Evolutionary conservation across 257 asterid species (phyloP), one percentile per base, ranked within the genome.

Genomic region (Lycium ferocissimum): DNA sequence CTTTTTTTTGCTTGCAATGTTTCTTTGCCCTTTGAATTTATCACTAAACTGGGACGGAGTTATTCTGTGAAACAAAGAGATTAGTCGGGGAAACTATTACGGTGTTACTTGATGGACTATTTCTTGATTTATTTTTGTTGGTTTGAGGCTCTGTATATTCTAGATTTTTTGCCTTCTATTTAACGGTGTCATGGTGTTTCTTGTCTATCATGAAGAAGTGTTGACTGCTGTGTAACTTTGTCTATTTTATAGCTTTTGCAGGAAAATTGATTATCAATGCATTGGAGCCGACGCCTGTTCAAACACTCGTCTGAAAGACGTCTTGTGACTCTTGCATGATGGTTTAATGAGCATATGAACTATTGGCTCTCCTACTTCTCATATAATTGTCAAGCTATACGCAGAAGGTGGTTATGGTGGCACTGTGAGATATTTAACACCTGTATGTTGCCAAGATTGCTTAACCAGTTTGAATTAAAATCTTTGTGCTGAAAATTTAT

Each of bases 251-350:
- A n/a, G 33, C 9, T 45, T 0, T 9, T 72, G 18, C 80, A 72
- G 80, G 80, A 72, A 43, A n/a, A 5, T 45, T 45, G 57, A 40
- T n/a, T 43, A 45, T 72, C 35, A 72, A 10, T 72, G 80, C 80
- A 72, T 43, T 10, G 58, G 35, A 72, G 57, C 58, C 4, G 57
- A 2, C 33, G 18, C 6, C 33, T 38, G 79, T 70, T 70, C 79
- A 17, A 70, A 67, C 53, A 38, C 79, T 69, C 13, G 4, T 70
- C 54, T 70, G 54, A 40, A 70, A 17, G 79, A 70, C 15, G 56
- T 70, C 58, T n/a, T 18, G 18, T 45, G 80, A 7, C 54, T 69
- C 35, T 71, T 72, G 80, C 35, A 45, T 72, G 80, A 43, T 45
- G 11, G 58, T n/a, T 26, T 26, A 26, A 26, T 26, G 80, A 70